Conservation (phyloP, 2,329 filamentous ascomycete genomes). For the Alternaria sp. region DNA sequence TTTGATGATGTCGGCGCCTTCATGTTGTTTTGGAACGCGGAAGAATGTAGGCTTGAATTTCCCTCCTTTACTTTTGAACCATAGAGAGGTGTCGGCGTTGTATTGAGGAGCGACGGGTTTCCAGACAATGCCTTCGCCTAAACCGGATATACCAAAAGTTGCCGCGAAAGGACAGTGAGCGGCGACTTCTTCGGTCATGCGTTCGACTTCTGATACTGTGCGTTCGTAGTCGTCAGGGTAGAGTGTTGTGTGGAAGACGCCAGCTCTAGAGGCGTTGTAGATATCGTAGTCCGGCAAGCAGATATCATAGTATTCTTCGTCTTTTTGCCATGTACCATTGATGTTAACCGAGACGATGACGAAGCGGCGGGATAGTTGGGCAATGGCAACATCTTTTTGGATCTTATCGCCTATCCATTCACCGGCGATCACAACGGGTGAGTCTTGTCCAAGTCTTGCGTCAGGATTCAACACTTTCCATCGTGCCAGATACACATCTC, state of each 20-base stretch:
- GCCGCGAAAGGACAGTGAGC: neutral
- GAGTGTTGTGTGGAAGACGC: neutral
- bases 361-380: constrained; percentile 31
- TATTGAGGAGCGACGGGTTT: neutral
- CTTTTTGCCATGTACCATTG: constrained; percentile 34
- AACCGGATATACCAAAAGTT: neutral
- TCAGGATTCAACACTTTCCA: constrained; percentile 27
- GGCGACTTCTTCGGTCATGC: neutral
- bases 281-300: neutral
- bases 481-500: constrained; percentile 22
- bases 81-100: neutral
- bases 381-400: constrained; percentile 29
- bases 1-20: neutral
- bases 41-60: constrained; percentile 34
- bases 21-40: constrained; percentile 20
- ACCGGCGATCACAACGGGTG: constrained; percentile 34
- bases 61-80: constrained; percentile 20
- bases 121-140: constrained; percentile 1
- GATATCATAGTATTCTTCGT: neutral
- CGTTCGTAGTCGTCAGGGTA: neutral
- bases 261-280: neutral
- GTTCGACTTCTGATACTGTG: neutral
- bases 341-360: constrained; percentile 37
- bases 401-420: constrained; percentile 40
- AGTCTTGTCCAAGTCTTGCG: neutral